Conservation (phyloP, 305 asterid species). For the Solanum hybrid region DNA sequence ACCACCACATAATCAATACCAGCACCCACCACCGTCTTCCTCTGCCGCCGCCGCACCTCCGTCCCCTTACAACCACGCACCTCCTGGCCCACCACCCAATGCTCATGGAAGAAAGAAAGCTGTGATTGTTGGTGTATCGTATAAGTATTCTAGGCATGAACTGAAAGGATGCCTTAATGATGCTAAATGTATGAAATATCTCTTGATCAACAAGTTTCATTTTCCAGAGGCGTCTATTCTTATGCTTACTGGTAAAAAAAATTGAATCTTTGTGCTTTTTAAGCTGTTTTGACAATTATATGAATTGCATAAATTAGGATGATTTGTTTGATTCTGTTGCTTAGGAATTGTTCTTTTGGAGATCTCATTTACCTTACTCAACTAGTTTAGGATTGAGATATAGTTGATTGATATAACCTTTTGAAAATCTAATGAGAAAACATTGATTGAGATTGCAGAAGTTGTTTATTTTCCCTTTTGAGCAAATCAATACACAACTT, state of each 20-base stretch:
- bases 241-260: conserved; percentile 69
- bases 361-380: neutral
- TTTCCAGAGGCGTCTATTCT: conserved; percentile 86
- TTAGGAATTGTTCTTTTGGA: neutral
- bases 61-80: conserved; percentile 63
- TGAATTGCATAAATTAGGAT: neutral
- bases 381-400: neutral
- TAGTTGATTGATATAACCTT: neutral
- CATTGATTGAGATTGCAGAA: neutral
- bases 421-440: neutral
- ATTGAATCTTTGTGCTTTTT: neutral
- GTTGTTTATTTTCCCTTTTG: neutral
- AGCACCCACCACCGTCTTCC: conserved; percentile 3
- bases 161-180: conserved; percentile 91
- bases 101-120: conserved; percentile 83
- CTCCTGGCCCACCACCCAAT: conserved; percentile 64
- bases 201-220: conserved; percentile 61
- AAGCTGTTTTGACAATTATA: neutral
- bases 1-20: conserved; percentile 14
- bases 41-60: conserved; percentile 19
- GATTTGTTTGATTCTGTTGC: neutral
- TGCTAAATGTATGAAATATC: conserved; percentile 85
- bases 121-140: conserved; percentile 86
- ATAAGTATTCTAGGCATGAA: conserved; percentile 67
- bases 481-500: neutral